Base-by-base conservation (phyloP, 2,329 filamentous ascomycete genomes). In the Fusarium scirpi region DNA sequence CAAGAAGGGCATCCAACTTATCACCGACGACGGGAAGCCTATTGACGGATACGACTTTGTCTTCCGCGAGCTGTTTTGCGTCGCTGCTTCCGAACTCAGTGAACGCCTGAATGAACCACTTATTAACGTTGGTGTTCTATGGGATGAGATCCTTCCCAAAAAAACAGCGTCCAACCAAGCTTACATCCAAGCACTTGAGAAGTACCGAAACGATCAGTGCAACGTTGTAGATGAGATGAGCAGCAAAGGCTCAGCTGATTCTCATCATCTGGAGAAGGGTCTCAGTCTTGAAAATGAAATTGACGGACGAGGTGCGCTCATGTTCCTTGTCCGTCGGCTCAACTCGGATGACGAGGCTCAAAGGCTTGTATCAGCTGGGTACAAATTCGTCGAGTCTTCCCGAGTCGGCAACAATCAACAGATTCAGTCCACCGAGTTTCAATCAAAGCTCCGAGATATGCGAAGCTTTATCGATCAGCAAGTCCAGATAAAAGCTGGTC, bases 61-160 rank as follows among this genome's bases (percentile, higher is more conserved):
- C 2, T 94, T 97, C 77, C 90, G 92, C 20, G 92, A 97, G 76
- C 84, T 94, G 3, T 97, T 97, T 78, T 97, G 93, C 75, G 85
- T 93, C 10, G 91, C 93, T 3, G 93, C 94, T 1, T 84, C 89
- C 5, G 88, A 90, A 13, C 86, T 97, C 6, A 92, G 93, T 1
- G 84, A 87, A 9, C 87, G 88, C 47, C 83, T 94, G 62, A 87
- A 89, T 62, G 86, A 87, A 29, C 84, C 86, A 3, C 80, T 95
- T 2, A 84, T 86, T 5, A 84, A 89, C 5, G 79, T 92, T 7
- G 93, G 93, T 3, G 83, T 89, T 13, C 82, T 96, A 2, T 95
- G 92, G 82, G 91, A 95, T 65, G 90, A 93, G 69, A 91, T 96
- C 4, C 80, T 94, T 16, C 84, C 87, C 1, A 95, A 92, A 0